Conservation (phyloP, 1,139 yeast genomes). For the Eremothecium gossypii region DNA sequence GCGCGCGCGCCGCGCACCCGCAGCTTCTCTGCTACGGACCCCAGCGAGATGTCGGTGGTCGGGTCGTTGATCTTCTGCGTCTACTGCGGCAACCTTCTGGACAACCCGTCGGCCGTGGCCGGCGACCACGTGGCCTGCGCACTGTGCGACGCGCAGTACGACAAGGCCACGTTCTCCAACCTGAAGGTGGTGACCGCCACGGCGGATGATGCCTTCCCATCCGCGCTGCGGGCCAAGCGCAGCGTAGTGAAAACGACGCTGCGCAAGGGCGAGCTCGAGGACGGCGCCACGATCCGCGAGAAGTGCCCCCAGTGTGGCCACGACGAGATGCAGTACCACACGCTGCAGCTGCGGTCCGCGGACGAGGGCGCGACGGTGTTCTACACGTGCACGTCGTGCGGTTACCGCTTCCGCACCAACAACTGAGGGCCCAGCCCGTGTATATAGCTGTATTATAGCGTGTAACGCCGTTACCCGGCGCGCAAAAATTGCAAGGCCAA, state of each 20-base stretch:
- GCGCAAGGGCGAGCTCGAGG: slow-evolving; percentile 70
- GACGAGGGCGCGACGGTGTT: slow-evolving; percentile 98
- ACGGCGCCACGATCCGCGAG: slow-evolving; percentile 93
- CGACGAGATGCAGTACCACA: slow-evolving; percentile 97
- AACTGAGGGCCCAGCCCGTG: slow-evolving; percentile 35
- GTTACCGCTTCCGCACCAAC: slow-evolving; percentile 87
- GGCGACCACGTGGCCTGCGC: slow-evolving; percentile 50
- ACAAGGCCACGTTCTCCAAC: slow-evolving; percentile 52
- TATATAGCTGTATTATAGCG: too few species aligned
- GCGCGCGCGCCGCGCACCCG: too few species aligned
- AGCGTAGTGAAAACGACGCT: slow-evolving; percentile 85
- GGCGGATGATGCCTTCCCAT: slow-evolving; percentile 84
- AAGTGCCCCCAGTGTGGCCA: slow-evolving; percentile 96
- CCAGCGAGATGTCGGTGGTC: slow-evolving; percentile 66
- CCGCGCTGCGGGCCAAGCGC: slow-evolving; percentile 65
- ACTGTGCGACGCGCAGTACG: slow-evolving; percentile 58
- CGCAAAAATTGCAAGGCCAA: too few species aligned
- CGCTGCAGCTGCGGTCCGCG: slow-evolving; percentile 91
- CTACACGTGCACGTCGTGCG: slow-evolving; percentile 90
- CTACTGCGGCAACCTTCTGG: slow-evolving; percentile 87
- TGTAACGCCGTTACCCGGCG: too few species aligned
- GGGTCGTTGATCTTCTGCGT: slow-evolving; percentile 91
- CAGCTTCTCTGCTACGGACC: background rate
- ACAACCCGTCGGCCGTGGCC: slow-evolving; percentile 41
- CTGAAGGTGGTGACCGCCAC: slow-evolving; percentile 81